Evolutionary conservation across 192 early-diverging fungal genomes (phyloP), one percentile per base, ranked within the genome.

Genomic region (Hyaloraphidium curvatum): DNA sequence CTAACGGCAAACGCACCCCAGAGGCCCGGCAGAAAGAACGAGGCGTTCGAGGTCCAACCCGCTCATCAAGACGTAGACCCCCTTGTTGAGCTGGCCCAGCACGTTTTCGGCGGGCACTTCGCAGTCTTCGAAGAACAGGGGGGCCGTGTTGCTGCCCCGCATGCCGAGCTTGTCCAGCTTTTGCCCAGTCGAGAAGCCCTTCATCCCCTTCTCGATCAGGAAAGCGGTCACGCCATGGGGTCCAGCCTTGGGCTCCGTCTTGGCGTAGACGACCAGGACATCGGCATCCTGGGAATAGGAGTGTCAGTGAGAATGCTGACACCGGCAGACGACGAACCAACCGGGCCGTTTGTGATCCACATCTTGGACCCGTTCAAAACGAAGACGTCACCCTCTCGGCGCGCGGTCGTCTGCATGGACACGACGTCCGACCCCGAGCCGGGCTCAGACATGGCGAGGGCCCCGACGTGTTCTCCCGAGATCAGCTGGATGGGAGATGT

Each of bases 161-260:
- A 96, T 96, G 17, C 91, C 91, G 35, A 92, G 61, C 63, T 96
- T 96, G 68, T 96, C 89, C 13, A 92, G 70, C 61, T 96, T 96
- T 52, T 81, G 83, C 16, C 78, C 78, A 4, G 70, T 80, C 28
- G 75, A 78, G 70, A 96, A 91, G 0, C 89, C 89, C 51, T 80
- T 74, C 59, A 92, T 82, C 0, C 74, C 70, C 72, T 82, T 86
- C 57, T 95, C 91, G 26, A 95, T 64, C 19, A 95, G 66, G 65
- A 95, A 95, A n/a, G 89, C 89, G 14, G 91, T 95, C 62, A 95
- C 91, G 29, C 86, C 85, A 53, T 76, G 77, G 26, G 87, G 78
- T 2, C 84, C 84, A n/a, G 81, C 75, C 13, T 78, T 68, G 39
- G 70, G 53, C 50, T 84, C 71, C 1, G 89, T 92, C 69, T 92